phyloP scores from a whole-genome alignment of 192 early-diverging fungal genomes.

The Podila epigama region DNA sequence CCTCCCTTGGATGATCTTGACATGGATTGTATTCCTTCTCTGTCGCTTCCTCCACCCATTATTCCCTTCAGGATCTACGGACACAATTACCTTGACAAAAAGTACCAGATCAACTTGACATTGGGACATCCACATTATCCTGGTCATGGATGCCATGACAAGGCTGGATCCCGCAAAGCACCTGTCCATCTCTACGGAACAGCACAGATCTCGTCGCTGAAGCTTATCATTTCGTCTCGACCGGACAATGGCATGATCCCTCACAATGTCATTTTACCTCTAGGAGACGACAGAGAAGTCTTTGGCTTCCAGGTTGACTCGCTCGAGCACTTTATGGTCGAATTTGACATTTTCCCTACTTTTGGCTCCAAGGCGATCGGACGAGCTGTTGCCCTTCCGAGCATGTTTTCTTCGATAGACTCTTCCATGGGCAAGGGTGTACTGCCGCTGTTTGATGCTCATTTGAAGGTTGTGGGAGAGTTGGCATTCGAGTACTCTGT shows the following conservation, averaged over 20 bases:
- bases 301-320: slow-evolving; percentile 88
- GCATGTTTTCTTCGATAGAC: slow-evolving; percentile 62
- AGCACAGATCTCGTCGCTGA: slow-evolving; percentile 77
- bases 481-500: slow-evolving; percentile 82
- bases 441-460: slow-evolving; percentile 88
- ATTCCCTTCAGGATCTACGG: slow-evolving; percentile 99
- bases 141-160: slow-evolving; percentile 26
- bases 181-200: slow-evolving; percentile 70
- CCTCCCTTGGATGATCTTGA: slow-evolving; percentile 69
- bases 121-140: slow-evolving; percentile 57
- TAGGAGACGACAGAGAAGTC: slow-evolving; percentile 80
- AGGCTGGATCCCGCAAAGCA: slow-evolving; percentile 34
- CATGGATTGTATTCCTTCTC: slow-evolving; percentile 89
- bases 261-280: slow-evolving; percentile 89
- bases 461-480: slow-evolving; percentile 93
- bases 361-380: slow-evolving; percentile 96
- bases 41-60: slow-evolving; percentile 96
- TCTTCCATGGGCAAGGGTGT: slow-evolving; percentile 49
- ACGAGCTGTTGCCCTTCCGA: slow-evolving; percentile 80
- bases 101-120: slow-evolving; percentile 84
- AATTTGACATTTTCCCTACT: slow-evolving; percentile 96
- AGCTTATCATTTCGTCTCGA: slow-evolving; percentile 86
- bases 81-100: slow-evolving; percentile 95
- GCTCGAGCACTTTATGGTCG: slow-evolving; percentile 78
- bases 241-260: slow-evolving; percentile 90